Evolutionary conservation across 192 early-diverging fungal genomes (phyloP), one percentile per base, ranked within the genome.

Genomic region (Thamnidium elegans): DNA sequence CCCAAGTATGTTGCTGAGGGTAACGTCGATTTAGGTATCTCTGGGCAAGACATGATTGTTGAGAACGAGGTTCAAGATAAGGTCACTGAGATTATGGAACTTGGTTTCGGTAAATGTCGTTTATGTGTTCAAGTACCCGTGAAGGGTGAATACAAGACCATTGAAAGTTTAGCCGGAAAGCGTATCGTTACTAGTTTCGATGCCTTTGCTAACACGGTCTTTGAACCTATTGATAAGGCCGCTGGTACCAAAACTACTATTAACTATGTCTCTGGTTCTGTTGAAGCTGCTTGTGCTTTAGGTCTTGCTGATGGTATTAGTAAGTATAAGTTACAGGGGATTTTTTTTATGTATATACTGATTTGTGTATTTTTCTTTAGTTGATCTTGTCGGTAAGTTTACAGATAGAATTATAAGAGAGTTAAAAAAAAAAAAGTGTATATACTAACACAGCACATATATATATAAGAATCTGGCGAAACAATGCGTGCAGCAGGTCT

Each of bases 401-500:
- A 47, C 36, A 20, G 1, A 30, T 47, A 20, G 1, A 30, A 3
- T 39, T 11, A 50, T 21, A 0, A 39, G 36, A 10, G 9, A 39
- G 9, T 1, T 6, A 39, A 39, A 39, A 11, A 39, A 8, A 15
- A 8, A n/a, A 3, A 26, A 42, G n/a, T n/a, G 7, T 4, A 42
- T 7, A 21, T 34, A 36, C 19, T 46, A 17, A 55, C 15, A 20
- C 20, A 1, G 31, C 2, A 21, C 11, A 15, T 54, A 14, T 59
- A 82, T 74, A 62, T 83, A 42, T 81, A 88, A 50, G 96, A 98
- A 80, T 93, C 92, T 19, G 97, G 97, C 63, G 96, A 99, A 61
- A 99, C 97, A n/a, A 99, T 99, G 97, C 86, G 93, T 50, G 97
- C 94, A 19, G 97, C 97, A 15, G 94, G 95, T n/a, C 84, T 99